Conservation (phyloP, 768 basidiomycete genomes). For the Naganishia vishniacii region DNA sequence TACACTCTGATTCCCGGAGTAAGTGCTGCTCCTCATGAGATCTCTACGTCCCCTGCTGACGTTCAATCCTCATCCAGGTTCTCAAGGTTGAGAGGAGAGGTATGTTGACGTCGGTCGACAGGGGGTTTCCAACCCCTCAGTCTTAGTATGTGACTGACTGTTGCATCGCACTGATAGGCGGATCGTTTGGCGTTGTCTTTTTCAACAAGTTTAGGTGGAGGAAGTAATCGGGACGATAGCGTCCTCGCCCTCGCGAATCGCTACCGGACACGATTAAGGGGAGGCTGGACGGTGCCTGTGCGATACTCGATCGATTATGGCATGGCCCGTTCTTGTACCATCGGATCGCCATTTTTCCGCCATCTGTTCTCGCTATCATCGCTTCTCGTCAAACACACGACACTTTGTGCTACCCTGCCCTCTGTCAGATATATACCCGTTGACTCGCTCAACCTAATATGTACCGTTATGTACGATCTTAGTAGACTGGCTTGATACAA, state of each 20-base stretch:
- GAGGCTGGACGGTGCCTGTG: background rate
- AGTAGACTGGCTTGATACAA: background rate
- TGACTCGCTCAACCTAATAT: too few relatives aligned
- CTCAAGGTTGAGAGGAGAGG: constrained; percentile 13
- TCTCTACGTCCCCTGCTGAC: background rate
- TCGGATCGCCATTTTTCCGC: too few relatives aligned
- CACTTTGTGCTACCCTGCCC: too few relatives aligned
- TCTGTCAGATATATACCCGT: too few relatives aligned
- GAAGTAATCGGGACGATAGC: background rate
- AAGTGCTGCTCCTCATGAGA: background rate
- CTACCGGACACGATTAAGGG: background rate
- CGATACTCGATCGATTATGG: background rate
- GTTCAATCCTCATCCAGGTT: background rate
- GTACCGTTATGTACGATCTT: background rate
- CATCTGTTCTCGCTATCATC: too few relatives aligned
- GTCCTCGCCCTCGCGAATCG: background rate
- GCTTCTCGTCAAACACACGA: too few relatives aligned
- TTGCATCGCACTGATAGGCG: background rate
- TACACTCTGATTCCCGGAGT: constrained; percentile 17
- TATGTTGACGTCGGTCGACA: background rate
- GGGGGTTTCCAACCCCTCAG: background rate
- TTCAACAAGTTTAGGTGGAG: constrained; percentile 25
- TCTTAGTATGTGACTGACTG: too few relatives aligned
- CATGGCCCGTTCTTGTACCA: too few relatives aligned
- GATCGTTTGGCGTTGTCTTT: constrained; percentile 13